Evolutionary conservation across 805 yeast genomes (phyloP).

Genomic region (Cyberlindnera samutprakarnensis): DNA sequence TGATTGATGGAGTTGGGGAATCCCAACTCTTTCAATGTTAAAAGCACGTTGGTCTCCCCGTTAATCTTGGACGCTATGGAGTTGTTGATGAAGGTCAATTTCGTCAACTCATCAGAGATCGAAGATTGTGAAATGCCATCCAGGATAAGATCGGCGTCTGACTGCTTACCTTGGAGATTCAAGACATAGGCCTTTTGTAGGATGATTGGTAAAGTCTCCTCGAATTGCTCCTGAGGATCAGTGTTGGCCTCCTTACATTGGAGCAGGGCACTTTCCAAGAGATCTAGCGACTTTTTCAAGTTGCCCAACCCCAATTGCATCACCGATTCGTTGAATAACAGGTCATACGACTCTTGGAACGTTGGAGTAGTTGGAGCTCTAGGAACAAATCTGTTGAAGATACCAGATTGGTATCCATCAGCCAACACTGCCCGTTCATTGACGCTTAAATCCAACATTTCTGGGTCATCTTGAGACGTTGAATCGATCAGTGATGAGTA

Average conservation of each 20-base stretch:
- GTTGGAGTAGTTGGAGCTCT: constrained; percentile 15
- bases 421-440: constrained; percentile 65
- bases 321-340: constrained; percentile 56
- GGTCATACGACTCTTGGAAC: constrained; percentile 43
- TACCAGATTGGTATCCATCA: constrained; percentile 26
- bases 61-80: constrained; percentile 12
- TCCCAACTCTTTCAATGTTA: constrained; percentile 28
- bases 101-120: constrained; percentile 21
- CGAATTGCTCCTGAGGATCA: constrained; percentile 34
- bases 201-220: constrained; percentile 54
- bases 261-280: constrained; percentile 38
- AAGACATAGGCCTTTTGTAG: constrained; percentile 53
- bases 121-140: constrained; percentile 20
- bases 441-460: constrained; percentile 47
- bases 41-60: constrained; percentile 8
- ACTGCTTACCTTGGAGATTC: constrained; percentile 31
- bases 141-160: constrained; percentile 31
- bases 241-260: constrained; percentile 33
- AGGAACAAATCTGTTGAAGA: constrained; percentile 5
- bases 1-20: constrained; percentile 17
- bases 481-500: constrained; percentile 39
- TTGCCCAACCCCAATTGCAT: constrained; percentile 40
- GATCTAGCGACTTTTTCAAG: constrained; percentile 30
- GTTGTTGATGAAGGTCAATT: constrained; percentile 26
- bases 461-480: constrained; percentile 28